Conservation (phyloP, 148 eudicot species). For the Tetragonia tetragonoides region DNA sequence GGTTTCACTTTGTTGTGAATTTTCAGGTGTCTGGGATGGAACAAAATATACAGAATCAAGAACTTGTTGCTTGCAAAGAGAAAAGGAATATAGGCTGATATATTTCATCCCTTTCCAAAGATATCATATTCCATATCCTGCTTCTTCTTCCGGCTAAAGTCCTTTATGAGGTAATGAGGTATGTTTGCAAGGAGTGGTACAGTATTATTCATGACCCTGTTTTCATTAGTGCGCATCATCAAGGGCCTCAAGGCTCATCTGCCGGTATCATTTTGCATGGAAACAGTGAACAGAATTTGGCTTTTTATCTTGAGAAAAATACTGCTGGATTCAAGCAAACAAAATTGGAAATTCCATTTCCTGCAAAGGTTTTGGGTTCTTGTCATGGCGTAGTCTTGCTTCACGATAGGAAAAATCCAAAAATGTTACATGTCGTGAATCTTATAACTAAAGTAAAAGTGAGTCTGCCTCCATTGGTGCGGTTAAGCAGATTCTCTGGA, state of each 20-base stretch:
- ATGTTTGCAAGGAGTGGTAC: constrained; percentile 15
- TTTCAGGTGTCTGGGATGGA: background rate
- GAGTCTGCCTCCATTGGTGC: constrained; percentile 15
- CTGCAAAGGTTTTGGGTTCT: constrained; percentile 8
- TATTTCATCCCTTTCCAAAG: background rate
- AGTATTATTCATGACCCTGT: background rate
- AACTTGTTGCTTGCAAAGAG: constrained; percentile 4
- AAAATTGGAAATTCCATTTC: constrained; percentile 4
- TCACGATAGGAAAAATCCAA: background rate
- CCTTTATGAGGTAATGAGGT: constrained; percentile 10
- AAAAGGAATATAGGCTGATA: background rate
- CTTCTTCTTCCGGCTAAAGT: constrained; percentile 8
- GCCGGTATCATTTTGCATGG: constrained; percentile 4
- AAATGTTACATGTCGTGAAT: constrained; percentile 8
- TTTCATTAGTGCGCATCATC: constrained; percentile 5
- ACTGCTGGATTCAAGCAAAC: background rate
- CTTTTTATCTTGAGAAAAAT: background rate
- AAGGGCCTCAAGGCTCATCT: background rate
- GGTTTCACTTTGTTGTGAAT: background rate
- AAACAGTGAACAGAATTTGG: background rate
- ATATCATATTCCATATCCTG: constrained; percentile 10
- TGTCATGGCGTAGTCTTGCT: constrained; percentile 18
- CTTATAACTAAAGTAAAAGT: constrained; percentile 9
- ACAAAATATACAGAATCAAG: background rate
- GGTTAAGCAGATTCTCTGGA: background rate